Conservation (phyloP, 2,329 filamentous ascomycete species). For the Xylaria sp. region DNA sequence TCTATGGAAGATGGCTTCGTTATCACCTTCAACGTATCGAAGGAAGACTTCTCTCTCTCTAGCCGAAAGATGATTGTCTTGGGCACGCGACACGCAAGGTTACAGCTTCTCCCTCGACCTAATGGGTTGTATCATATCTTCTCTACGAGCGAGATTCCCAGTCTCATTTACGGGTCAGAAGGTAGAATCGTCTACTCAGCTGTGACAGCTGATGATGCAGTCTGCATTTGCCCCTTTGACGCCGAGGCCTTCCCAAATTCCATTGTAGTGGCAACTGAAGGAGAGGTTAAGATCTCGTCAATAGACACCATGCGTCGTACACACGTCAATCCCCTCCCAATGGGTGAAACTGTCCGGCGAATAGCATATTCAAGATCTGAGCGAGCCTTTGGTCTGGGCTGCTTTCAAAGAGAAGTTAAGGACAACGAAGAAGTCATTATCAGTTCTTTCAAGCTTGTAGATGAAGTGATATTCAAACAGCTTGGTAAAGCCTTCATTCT, state of each 20-base stretch:
- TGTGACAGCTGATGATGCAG: conserved; percentile 86
- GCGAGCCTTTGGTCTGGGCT: conserved; percentile 85
- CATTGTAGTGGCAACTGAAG: conserved; percentile 79
- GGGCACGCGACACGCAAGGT: conserved; percentile 81
- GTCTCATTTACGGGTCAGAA: conserved; percentile 88
- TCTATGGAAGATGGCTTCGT: conserved; percentile 93
- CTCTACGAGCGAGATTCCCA: conserved; percentile 92
- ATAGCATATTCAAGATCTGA: conserved; percentile 83
- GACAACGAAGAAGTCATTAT: conserved; percentile 75
- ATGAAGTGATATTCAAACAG: conserved; percentile 85
- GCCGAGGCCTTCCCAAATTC: conserved; percentile 79
- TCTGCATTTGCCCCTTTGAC: conserved; percentile 82
- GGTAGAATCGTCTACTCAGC: conserved; percentile 91
- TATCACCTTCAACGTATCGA: conserved; percentile 77
- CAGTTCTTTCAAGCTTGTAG: conserved; percentile 85
- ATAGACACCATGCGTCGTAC: conserved; percentile 87
- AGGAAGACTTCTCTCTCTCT: conserved; percentile 65
- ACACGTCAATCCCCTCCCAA: conserved; percentile 79
- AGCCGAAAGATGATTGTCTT: conserved; percentile 81
- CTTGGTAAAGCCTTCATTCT: conserved; percentile 73
- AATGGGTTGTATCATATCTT: conserved; percentile 80
- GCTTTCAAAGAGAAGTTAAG: conserved; percentile 75
- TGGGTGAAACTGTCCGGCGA: conserved; percentile 83
- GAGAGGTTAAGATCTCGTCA: conserved; percentile 76
- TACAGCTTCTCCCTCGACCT: conserved; percentile 76